phyloP scores from a whole-genome alignment of 1,139 yeast genomes.

The Neolecta irregularis region DNA sequence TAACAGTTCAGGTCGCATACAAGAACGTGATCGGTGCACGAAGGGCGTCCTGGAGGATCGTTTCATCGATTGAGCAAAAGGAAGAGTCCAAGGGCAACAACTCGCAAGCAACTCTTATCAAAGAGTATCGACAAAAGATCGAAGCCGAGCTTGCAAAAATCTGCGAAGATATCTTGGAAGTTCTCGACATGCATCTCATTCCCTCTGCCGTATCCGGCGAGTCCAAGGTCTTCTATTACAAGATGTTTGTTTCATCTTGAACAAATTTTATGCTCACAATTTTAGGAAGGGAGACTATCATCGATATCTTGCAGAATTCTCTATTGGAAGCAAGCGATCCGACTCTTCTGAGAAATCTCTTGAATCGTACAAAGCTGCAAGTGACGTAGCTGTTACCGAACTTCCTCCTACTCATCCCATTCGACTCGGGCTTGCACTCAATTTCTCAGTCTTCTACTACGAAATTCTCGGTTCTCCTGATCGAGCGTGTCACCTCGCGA shows the following conservation, averaged over 20 bases:
- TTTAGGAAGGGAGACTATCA: slow-evolving; percentile 82
- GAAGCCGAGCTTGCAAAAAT: slow-evolving; percentile 86
- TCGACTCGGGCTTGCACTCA: slow-evolving; percentile 92
- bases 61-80: slow-evolving; percentile 92
- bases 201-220: slow-evolving; percentile 94
- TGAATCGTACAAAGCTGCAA: slow-evolving; percentile 88
- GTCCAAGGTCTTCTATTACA: slow-evolving; percentile 93
- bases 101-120: slow-evolving; percentile 72
- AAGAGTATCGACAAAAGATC: slow-evolving; percentile 88
- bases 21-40: slow-evolving; percentile 98
- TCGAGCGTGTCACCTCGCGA: slow-evolving; percentile 96
- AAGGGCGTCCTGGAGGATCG: slow-evolving; percentile 99
- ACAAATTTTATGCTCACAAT: slow-evolving; percentile 1
- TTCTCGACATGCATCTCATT: slow-evolving; percentile 75
- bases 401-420: slow-evolving; percentile 98
- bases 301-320: slow-evolving; percentile 96
- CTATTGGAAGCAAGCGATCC: slow-evolving; percentile 78
- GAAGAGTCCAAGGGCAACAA: slow-evolving; percentile 93
- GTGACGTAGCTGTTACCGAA: slow-evolving; percentile 92
- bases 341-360: slow-evolving; percentile 84
- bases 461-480: slow-evolving; percentile 97
- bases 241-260: slow-evolving; percentile 38
- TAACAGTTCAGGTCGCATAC: no score
- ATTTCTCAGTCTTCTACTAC: slow-evolving; percentile 94
- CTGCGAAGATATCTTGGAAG: slow-evolving; percentile 83